Base-by-base conservation (phyloP, 2,329 filamentous ascomycete genomes). In the Byssothecium circinans region DNA sequence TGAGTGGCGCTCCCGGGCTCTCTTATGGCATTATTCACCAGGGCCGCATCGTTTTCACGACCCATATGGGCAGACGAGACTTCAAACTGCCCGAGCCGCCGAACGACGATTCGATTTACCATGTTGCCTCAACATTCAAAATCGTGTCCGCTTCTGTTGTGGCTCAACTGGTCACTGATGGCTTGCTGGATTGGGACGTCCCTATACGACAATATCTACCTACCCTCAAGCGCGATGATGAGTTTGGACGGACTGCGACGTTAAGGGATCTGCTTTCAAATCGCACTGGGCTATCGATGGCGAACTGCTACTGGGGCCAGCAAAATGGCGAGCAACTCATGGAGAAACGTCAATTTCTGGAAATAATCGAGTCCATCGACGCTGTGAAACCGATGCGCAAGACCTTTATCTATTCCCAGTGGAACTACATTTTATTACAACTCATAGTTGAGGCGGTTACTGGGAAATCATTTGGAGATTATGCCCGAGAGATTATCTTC, bases 1-100 rank as follows among this genome's bases (percentile, higher is more conserved):
- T 41, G 11, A 46, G 53, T 42, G 50, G 53, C 15, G 11, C 50
- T 2, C 50, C 53, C 3, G 48, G 43, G 10, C 43, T 58, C 11
- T 56, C 53, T 8, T 10, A 54, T 2, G 53, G 56, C 17, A 49
- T 54, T 8, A 41, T 58, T 17, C 49, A 58, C 17, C 46, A 53
- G 11, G 51, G 51, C 8, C 17, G 7, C 1, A 41, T 47, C 27
- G n/a, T n/a, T n/a, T n/a, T n/a, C n/a, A n/a, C n/a, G n/a, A n/a
- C n/a, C 2, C 51, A 58, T 35, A 49, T 56, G 25, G 50, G 53
- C 12, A 29, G 30, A n/a, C 44, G 41, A 25, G 27, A 47, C 25
- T 38, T 41, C 12, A 25, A 8, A 5, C 2, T 20, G 1, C 35
- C 41, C 6, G 22, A 30, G 2, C 27, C 43, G 8, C 42, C 51